Base-by-base conservation (phyloP, 2,329 filamentous ascomycete genomes). In the Fusarium sp. region DNA sequence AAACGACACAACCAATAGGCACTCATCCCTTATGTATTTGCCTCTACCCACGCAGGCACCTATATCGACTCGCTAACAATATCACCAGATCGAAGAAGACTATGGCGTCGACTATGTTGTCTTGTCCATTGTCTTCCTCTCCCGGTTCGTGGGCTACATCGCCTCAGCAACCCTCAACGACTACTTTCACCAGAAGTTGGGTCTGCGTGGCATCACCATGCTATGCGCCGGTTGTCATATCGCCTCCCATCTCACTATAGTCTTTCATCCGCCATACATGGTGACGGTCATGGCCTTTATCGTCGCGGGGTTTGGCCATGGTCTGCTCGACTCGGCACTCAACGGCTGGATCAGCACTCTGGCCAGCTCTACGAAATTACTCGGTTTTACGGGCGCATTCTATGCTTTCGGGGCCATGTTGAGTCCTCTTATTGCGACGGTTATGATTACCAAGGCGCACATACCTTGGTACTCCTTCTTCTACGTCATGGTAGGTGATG, bases 381-480 rank as follows among this genome's bases (percentile, higher is more conserved):
- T 58, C 56, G 41, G 37, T 8, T 58, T 58, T n/a, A 58, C 56
- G 4, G 56, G 56, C n/a, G 56, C 56, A 37, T 58, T 58, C 20
- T 58, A 58, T 39, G 56, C 34, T 9, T 6, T 41, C 23, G 56
- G 56, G n/a, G 56, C 56, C 5, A 39, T 58, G 34, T 3, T 41
- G 4, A 58, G 35, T 18, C 56, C 56, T 25, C 20, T 58, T 6
- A 43, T 43, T 32, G 57, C 57, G 37, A 60, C 57, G 18, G 13
- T 32, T 7, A 41, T 60, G 57, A 25, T 60, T 18, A 60, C 57
- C 14, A 60, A 60, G 25, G 37, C 37, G n/a, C 23, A 32, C 4
- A 39, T 60, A 8, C 57, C 57, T 23, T 60, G 37, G 57, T 60
- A 60, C 7, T 60, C 57, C 11, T 60, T 60, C 37, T 60, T 41